phyloP scores from a whole-genome alignment of 352 stramenopile species.

The Globisporangium nunn region DNA sequence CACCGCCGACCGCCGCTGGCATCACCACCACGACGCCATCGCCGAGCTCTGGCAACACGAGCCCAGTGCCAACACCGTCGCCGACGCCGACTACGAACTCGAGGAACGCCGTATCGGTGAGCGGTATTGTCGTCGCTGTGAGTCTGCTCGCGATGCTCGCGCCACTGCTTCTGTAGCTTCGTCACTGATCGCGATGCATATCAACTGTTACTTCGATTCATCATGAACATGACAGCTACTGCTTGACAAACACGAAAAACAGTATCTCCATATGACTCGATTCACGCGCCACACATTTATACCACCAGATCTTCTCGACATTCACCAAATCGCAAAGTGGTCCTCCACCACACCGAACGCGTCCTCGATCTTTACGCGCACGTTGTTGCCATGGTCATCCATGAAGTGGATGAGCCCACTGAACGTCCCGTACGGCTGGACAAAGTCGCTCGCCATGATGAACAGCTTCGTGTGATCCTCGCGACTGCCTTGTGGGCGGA shows the following conservation, averaged over 20 bases:
- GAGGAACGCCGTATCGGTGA: neutral
- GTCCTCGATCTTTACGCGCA: neutral
- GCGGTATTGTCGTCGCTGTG: slow-evolving; percentile 3
- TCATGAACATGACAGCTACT: neutral
- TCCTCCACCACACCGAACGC: slow-evolving; percentile 16
- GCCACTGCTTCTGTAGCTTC: slow-evolving; percentile 2
- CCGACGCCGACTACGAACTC: slow-evolving; percentile 2
- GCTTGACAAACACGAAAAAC: neutral
- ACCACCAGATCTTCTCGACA: neutral
- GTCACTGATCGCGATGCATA: neutral
- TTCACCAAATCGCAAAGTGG: slow-evolving; percentile 34
- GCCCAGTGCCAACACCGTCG: no score
- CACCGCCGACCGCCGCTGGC: no score
- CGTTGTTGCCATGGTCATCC: slow-evolving; percentile 7
- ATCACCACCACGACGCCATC: neutral
- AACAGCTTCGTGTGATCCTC: slow-evolving; percentile 26
- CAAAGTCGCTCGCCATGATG: slow-evolving; percentile 28
- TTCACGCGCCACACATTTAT: neutral
- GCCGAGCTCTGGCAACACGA: neutral
- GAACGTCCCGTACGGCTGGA: slow-evolving; percentile 34
- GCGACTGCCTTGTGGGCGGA: slow-evolving; percentile 23
- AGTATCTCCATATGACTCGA: neutral
- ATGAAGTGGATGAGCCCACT: slow-evolving; percentile 13
- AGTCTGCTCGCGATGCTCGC: slow-evolving; percentile 6
- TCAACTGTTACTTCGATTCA: neutral